Percentiles rank a stretch among this genome's conserved stretches.
phyloP scores from a whole-genome alignment of 2,329 filamentous ascomycete genomes.

The Botryotinia calthae region DNA sequence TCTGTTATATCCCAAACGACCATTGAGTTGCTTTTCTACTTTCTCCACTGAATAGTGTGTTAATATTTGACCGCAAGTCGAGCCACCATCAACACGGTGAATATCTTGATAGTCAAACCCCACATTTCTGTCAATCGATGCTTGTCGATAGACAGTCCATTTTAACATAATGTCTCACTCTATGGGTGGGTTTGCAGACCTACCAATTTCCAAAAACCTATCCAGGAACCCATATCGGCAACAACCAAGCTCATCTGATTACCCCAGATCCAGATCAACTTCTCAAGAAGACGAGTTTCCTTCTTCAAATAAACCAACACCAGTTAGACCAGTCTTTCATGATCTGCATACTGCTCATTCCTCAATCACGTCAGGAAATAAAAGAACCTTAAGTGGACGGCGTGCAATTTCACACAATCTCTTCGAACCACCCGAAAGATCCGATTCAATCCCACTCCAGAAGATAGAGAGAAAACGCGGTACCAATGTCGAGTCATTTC shows the following conservation, averaged over 20 bases:
- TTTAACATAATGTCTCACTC: constrained; percentile 4
- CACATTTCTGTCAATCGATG: neutral
- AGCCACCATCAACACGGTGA: neutral
- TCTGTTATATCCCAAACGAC: neutral
- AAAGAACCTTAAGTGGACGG: constrained; percentile 22
- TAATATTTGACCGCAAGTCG: neutral
- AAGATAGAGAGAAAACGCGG: constrained; percentile 20
- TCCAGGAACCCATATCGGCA: constrained; percentile 10
- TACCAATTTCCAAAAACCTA: neutral
- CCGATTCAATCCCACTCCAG: constrained; percentile 29
- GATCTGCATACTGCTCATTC: constrained; percentile 35
- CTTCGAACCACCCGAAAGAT: constrained; percentile 20
- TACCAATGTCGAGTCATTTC: constrained; percentile 18
- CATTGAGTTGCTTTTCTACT: neutral
- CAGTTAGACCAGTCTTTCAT: constrained; percentile 32
- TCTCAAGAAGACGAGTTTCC: constrained; percentile 8
- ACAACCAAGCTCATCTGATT: neutral
- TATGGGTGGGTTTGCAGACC: neutral
- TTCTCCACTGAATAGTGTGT: neutral
- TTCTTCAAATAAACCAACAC: constrained; percentile 24
- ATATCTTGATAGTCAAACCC: neutral
- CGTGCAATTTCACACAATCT: constrained; percentile 17
- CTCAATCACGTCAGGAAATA: constrained; percentile 34
- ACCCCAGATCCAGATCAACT: constrained; percentile 15
- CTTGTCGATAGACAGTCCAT: neutral